phyloP scores from a whole-genome alignment of 768 basidiomycete species.

The Amanita rimosa region DNA sequence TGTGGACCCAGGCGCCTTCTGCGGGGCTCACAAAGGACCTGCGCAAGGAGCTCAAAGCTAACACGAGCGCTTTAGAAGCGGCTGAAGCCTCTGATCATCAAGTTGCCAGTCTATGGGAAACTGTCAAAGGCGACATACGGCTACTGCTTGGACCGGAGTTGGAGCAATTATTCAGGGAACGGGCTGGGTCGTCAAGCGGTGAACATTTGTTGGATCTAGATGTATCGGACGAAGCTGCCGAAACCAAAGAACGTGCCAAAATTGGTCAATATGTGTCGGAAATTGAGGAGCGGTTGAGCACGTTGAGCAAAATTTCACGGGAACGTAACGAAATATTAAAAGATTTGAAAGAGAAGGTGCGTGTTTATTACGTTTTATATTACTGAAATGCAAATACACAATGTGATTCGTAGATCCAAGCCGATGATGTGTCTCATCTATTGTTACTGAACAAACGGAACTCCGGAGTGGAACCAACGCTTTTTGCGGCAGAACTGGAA shows the following conservation, averaged over 20 bases:
- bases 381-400: background rate
- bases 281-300: conserved; percentile 69
- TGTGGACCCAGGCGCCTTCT: conserved; percentile 82
- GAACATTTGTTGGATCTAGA: conserved; percentile 55
- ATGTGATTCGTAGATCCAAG: conserved; percentile 56
- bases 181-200: conserved; percentile 24
- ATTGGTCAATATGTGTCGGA: conserved; percentile 57
- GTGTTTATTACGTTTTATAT: background rate
- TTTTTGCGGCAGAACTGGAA: conserved; percentile 91
- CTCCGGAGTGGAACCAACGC: conserved; percentile 66
- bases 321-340: conserved; percentile 83
- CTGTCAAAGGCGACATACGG: conserved; percentile 51
- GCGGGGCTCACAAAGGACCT: conserved; percentile 59
- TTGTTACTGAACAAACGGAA: conserved; percentile 86
- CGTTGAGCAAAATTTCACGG: conserved; percentile 71
- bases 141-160: conserved; percentile 47
- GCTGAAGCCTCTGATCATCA: conserved; percentile 74
- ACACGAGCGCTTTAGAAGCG: conserved; percentile 58
- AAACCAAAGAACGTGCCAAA: conserved; percentile 57
- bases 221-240: conserved; percentile 45
- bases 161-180: conserved; percentile 54
- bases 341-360: conserved; percentile 93
- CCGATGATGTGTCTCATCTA: conserved; percentile 92
- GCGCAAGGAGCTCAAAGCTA: conserved; percentile 72
- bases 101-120: conserved; percentile 61